phyloP scores from a whole-genome alignment of 768 basidiomycete genomes.

The Leccinum longicurvipes region DNA sequence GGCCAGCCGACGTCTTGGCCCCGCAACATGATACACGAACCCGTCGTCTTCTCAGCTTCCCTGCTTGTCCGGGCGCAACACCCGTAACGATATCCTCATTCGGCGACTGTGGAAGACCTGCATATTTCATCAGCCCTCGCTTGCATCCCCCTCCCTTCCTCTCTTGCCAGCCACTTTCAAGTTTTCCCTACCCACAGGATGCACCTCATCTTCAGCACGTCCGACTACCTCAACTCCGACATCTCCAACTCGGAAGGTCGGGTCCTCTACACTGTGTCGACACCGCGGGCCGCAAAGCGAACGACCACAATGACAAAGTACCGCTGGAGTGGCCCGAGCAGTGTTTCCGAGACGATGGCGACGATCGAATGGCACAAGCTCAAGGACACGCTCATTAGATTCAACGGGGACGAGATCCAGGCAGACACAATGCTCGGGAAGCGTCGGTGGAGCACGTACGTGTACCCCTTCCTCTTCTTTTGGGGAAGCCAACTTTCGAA shows the following conservation, averaged over 20 bases:
- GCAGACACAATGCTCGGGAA: slow-evolving; percentile 22
- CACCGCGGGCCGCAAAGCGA: slow-evolving; percentile 11
- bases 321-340: slow-evolving; percentile 17
- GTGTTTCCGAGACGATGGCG: slow-evolving; percentile 29
- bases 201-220: slow-evolving; percentile 21
- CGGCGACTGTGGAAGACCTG: not conserved
- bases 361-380: slow-evolving; percentile 33
- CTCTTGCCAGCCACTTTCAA: not conserved
- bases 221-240: slow-evolving; percentile 18
- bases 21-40: slow-evolving; percentile 9
- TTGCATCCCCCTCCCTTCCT: not conserved
- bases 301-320: slow-evolving; percentile 25
- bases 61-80: not conserved
- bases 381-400: slow-evolving; percentile 27
- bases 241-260: slow-evolving; percentile 19
- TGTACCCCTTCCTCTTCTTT: not conserved
- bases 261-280: slow-evolving; percentile 21
- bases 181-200: slow-evolving; percentile 3
- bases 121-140: not conserved
- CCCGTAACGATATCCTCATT: not conserved
- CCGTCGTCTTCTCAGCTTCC: slow-evolving; percentile 4
- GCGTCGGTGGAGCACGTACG: slow-evolving; percentile 24
- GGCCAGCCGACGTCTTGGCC: slow-evolving; percentile 9
- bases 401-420: slow-evolving; percentile 28
- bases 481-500: not conserved